Evolutionary conservation across 352 stramenopile genomes (phyloP).

Genomic region (Phytophthora ohioensis): DNA sequence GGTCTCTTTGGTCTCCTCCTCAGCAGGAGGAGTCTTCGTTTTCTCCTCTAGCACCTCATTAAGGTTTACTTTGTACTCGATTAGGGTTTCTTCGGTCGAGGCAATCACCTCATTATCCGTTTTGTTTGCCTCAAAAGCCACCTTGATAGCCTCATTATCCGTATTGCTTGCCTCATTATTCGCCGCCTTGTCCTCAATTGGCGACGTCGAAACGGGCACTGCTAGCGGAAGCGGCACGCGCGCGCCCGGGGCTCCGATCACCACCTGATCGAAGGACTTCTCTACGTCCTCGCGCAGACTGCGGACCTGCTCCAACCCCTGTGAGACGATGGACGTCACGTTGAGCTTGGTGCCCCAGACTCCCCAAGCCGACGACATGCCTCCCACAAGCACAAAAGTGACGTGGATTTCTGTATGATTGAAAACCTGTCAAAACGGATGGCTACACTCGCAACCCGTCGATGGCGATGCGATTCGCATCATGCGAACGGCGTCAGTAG

Average conservation of each 20-base stretch:
- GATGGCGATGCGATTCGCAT: no score
- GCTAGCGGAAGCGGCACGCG: slow-evolving; percentile 32
- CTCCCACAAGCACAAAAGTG: no score
- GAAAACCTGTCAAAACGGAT: no score
- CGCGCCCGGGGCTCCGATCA: slow-evolving; percentile 44
- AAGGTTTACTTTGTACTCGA: slow-evolving; percentile 7
- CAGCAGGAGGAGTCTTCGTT: neutral
- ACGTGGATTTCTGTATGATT: no score
- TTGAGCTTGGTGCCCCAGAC: slow-evolving; percentile 79
- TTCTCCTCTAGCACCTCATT: slow-evolving; percentile 9
- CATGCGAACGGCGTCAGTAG: no score
- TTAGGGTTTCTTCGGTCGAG: neutral
- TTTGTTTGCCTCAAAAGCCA: neutral
- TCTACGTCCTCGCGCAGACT: slow-evolving; percentile 89
- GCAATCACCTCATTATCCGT: neutral
- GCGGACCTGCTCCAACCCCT: slow-evolving; percentile 84
- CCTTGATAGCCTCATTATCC: neutral
- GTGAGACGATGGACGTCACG: slow-evolving; percentile 84
- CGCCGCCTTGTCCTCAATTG: neutral
- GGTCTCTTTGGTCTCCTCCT: slow-evolving; percentile 6
- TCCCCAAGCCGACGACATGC: slow-evolving; percentile 49
- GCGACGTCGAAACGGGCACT: slow-evolving; percentile 13
- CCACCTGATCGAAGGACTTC: slow-evolving; percentile 89
- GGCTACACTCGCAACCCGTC: no score
- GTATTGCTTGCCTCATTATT: neutral